Conservation (phyloP, 805 yeast genomes). For the Saccharomycopsis amapae region DNA sequence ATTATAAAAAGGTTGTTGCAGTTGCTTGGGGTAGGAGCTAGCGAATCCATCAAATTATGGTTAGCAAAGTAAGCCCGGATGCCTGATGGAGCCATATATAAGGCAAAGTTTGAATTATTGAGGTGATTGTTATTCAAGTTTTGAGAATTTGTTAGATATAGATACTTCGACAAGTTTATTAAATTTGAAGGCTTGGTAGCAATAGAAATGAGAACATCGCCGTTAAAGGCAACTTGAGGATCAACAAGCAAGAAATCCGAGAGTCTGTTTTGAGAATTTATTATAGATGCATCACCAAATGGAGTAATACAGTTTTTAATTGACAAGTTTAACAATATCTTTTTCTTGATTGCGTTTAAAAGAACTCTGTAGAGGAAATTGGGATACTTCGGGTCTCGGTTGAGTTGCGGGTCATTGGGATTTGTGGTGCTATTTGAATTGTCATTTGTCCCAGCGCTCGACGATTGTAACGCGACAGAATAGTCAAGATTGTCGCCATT, state of each 20-base stretch:
- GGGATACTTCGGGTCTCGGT: conserved; percentile 4
- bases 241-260: conserved; percentile 36
- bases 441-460: too few species aligned
- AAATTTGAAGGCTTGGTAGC: conserved; percentile 30
- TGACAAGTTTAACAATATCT: conserved; percentile 31
- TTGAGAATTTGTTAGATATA: conserved; percentile 8
- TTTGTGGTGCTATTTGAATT: too few species aligned
- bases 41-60: conserved; percentile 30
- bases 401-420: neutral
- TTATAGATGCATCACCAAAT: conserved; percentile 38
- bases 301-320: conserved; percentile 35
- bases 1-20: conserved; percentile 19
- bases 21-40: conserved; percentile 24
- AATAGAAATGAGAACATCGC: conserved; percentile 35
- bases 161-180: conserved; percentile 28
- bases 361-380: conserved; percentile 13
- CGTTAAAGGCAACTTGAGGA: conserved; percentile 40
- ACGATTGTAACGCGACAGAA: too few species aligned
- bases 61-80: conserved; percentile 40
- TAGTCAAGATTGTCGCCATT: neutral
- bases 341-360: conserved; percentile 31
- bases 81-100: conserved; percentile 51
- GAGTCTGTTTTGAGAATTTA: conserved; percentile 8
- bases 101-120: conserved; percentile 30
- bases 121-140: neutral